Base-by-base conservation (phyloP, 192 early-diverging fungal species). In the Umbelopsis sp. region DNA sequence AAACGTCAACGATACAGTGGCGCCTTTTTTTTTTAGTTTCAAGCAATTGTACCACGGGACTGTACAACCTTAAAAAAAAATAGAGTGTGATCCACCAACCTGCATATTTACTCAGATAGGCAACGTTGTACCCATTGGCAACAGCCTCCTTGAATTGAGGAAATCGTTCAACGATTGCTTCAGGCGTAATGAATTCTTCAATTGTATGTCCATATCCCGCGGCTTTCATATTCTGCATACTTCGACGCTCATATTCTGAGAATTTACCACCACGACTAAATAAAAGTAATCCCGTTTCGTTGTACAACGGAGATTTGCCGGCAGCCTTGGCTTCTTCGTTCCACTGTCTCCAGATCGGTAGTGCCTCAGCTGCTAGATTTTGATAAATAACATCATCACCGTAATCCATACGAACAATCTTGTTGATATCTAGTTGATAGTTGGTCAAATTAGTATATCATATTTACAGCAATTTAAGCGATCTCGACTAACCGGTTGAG, bases 321-420 rank as follows among this genome's bases (percentile, higher is more conserved):
- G 37, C 23, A 2, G 21, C 53, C 20, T 46, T 66, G 22, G 52
- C 23, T 35, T 73, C 76, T 55, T 73, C 61, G 35, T 77, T 77
- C 61, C 55, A 73, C 65, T 77, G 67, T 15, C 64, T 67, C 76
- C 76, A 77, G 0, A 73, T 46, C 0, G 67, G 71, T 13, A 77
- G 12, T 3, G 71, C 71, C 18, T 77, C 76, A 30, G 68, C 21
- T 10, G 45, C 46, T 27, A 77, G 21, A 13, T 73, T 21, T 68
- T 73, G 68, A 66, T 73, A 70, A 10, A 66, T 37, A 23, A 47
- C 64, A 15, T 69, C 71, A 45, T 65, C 45, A 9, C 66, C 73
- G 33, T 79, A 79, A 51, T 79, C 78, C 52, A 65, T 69, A 25
- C 78, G 47, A 7, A 79, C 61, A 15, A 71, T 71, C 67, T 79